These are phyloP conservation scores for Hevea brasiliensis DNA, from an alignment of 345 rosid genomes.

Conservation along the genomic window DNA sequence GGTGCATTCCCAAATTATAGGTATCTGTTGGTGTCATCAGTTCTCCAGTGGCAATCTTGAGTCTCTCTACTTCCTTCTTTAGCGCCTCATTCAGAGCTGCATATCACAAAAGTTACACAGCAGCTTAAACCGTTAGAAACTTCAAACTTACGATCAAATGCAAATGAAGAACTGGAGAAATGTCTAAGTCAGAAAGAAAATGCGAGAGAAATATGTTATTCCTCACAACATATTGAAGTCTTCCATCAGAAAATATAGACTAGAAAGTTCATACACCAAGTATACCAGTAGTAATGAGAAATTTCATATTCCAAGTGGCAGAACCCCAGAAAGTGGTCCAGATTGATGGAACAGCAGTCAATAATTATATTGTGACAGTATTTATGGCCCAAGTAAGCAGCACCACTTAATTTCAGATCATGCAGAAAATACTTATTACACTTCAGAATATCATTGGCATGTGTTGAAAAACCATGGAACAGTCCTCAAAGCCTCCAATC, in stretches of 20 bases:
- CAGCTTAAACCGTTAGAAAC: background rate
- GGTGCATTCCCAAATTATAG: slow-evolving; percentile 71
- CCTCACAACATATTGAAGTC: background rate
- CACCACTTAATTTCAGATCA: background rate
- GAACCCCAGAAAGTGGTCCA: background rate
- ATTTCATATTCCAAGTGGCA: background rate
- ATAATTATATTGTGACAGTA: background rate
- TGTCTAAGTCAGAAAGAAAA: background rate
- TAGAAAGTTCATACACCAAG: background rate
- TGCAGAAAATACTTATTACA: background rate
- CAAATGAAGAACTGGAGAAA: background rate
- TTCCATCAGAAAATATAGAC: background rate
- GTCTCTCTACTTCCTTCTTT: slow-evolving; percentile 90
- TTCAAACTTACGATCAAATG: background rate
- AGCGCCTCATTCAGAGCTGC: slow-evolving; percentile 79
- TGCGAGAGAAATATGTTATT: background rate
- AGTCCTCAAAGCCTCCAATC: background rate
- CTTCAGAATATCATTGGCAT: background rate
- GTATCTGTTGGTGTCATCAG: slow-evolving; percentile 55
- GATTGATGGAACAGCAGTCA: background rate
- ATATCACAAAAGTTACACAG: background rate
- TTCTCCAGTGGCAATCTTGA: slow-evolving; percentile 74
- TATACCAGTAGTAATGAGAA: background rate
- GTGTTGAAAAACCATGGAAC: background rate
- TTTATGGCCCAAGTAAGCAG: too few species aligned